phyloP scores from a whole-genome alignment of 345 rosid genomes.

The Eucalyptus fibrosa region DNA sequence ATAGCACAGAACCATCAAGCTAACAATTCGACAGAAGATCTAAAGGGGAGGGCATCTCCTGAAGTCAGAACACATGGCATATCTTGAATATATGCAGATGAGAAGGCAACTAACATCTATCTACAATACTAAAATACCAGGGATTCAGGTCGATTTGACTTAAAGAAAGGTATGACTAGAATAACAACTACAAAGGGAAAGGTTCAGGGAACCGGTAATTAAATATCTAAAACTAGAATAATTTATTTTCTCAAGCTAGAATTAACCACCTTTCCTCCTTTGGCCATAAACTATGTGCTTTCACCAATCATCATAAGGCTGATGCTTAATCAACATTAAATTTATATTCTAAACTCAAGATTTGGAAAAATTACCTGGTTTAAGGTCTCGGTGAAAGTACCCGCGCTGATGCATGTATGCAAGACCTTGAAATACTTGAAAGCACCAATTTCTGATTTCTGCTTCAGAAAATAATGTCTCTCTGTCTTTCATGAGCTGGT shows the following conservation, averaged over 20 bases:
- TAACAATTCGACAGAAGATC: neutral
- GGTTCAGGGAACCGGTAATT: neutral
- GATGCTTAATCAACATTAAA: neutral
- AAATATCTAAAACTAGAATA: neutral
- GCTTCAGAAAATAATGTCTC: constrained; percentile 62
- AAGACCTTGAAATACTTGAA: constrained; percentile 96
- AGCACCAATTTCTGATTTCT: constrained; percentile 86
- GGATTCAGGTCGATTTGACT: neutral
- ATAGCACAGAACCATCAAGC: neutral
- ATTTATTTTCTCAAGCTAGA: neutral
- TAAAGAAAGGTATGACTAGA: neutral
- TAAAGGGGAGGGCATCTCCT: neutral
- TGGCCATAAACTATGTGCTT: neutral
- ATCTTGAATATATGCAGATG: neutral
- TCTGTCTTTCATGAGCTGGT: constrained; percentile 85
- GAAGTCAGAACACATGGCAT: neutral
- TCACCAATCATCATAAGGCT: neutral
- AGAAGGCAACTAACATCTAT: neutral
- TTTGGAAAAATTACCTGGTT: constrained; percentile 60
- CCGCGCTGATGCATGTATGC: constrained; percentile 91
- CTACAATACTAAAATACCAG: neutral
- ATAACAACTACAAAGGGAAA: neutral
- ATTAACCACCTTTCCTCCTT: neutral
- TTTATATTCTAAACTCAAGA: neutral
- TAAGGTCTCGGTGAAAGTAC: constrained; percentile 95